Percentiles rank a stretch among this genome's conserved stretches.
Evolutionary conservation across 805 yeast genomes (phyloP).

Genomic region (Monosporozyma aerobia): DNA sequence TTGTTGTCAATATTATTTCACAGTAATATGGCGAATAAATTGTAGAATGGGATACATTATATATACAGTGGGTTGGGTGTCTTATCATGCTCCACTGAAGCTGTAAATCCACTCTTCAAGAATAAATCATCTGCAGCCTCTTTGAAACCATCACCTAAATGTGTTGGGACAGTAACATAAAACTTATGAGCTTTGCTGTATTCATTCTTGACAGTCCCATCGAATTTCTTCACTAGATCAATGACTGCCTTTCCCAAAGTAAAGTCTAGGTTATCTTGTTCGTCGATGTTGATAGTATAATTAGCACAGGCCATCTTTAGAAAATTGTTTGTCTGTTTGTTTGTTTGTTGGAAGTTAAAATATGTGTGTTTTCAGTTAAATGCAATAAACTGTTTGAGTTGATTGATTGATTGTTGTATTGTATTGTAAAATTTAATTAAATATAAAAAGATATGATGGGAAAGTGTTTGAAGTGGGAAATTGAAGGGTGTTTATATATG

Average conservation of each 20-base stretch:
- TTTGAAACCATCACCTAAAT: constrained; percentile 1
- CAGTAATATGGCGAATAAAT: background rate
- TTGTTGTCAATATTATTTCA: too few species aligned
- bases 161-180: constrained; percentile 2
- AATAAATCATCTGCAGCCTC: constrained; percentile 11
- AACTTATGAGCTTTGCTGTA: constrained; percentile 32
- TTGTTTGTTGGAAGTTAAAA: background rate
- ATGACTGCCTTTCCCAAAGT: constrained; percentile 21
- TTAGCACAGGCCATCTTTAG: background rate
- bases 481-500: background rate
- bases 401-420: background rate
- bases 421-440: background rate
- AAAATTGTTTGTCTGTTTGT: background rate
- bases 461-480: background rate
- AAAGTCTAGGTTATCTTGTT: background rate
- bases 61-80: constrained; percentile 17
- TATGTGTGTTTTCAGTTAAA: background rate
- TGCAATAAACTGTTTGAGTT: background rate
- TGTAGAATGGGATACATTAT: too few species aligned
- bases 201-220: constrained; percentile 40
- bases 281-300: background rate
- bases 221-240: constrained; percentile 29
- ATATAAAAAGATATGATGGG: background rate
- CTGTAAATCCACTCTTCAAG: constrained; percentile 10
- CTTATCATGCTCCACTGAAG: constrained; percentile 20